These are phyloP conservation scores for Mortierella sp. DNA, from an alignment of 371 early-diverging fungal genomes.

Conservation along the genomic window DNA sequence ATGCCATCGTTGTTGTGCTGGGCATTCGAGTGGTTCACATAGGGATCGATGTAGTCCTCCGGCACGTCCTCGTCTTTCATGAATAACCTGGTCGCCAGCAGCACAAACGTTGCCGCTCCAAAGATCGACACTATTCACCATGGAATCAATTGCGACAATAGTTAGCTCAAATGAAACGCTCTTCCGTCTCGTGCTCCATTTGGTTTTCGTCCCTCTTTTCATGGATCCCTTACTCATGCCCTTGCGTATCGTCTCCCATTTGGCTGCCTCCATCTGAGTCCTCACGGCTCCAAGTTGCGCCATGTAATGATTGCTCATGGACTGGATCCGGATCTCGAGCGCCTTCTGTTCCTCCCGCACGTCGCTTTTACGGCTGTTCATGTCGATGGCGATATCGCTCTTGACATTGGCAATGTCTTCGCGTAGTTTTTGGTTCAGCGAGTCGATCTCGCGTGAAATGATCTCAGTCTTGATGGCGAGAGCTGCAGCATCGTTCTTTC, in stretches of 20 bases:
- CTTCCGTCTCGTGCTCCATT: background rate
- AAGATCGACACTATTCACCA: slow-evolving; percentile 36
- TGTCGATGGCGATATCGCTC: slow-evolving; percentile 87
- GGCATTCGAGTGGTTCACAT: slow-evolving; percentile 49
- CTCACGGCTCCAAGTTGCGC: slow-evolving; percentile 83
- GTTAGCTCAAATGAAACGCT: too few species aligned
- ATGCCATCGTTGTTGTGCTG: slow-evolving; percentile 37
- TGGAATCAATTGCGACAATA: too few species aligned
- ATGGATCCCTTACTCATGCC: slow-evolving; percentile 65
- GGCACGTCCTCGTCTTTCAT: slow-evolving; percentile 41
- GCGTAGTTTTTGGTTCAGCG: slow-evolving; percentile 74
- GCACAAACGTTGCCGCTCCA: slow-evolving; percentile 43
- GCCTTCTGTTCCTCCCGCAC: slow-evolving; percentile 80
- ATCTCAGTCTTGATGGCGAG: slow-evolving; percentile 78
- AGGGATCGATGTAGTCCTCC: slow-evolving; percentile 53
- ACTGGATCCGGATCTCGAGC: slow-evolving; percentile 86
- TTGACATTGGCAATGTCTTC: slow-evolving; percentile 84
- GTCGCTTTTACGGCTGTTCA: slow-evolving; percentile 91
- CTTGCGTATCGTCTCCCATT: slow-evolving; percentile 81
- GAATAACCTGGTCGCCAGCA: slow-evolving; percentile 47
- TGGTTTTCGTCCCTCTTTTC: too few species aligned
- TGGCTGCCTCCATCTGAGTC: slow-evolving; percentile 89
- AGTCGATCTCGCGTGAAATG: slow-evolving; percentile 85
- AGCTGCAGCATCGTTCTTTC: slow-evolving; percentile 85
- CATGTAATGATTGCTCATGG: slow-evolving; percentile 86